These are phyloP conservation scores for Rasamsonia emersonii DNA, from an alignment of 2,329 filamentous ascomycete genomes.

Conservation along the genomic window DNA sequence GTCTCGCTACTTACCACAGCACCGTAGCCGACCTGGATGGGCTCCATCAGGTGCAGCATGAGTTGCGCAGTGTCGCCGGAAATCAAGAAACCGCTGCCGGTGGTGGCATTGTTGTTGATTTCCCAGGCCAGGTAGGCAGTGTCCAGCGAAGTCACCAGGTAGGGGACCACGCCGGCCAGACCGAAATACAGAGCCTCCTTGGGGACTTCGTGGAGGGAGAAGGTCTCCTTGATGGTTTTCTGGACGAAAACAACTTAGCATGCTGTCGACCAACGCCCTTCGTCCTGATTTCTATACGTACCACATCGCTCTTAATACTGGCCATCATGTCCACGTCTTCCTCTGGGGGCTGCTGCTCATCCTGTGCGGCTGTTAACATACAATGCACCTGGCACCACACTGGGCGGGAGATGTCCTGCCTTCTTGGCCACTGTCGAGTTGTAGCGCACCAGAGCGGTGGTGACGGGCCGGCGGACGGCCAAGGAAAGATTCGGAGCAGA, in stretches of 20 bases:
- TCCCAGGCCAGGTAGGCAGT: slow-evolving; percentile 79
- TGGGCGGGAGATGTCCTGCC: too few relatives aligned
- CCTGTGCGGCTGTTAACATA: too few relatives aligned
- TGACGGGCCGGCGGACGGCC: slow-evolving; percentile 36
- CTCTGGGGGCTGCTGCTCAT: slow-evolving; percentile 18
- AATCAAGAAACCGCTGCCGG: slow-evolving; percentile 57
- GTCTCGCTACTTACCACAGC: slow-evolving; percentile 55
- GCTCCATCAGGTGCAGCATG: slow-evolving; percentile 68
- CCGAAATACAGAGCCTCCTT: slow-evolving; percentile 60
- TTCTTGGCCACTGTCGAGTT: slow-evolving; percentile 30
- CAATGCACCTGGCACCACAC: too few relatives aligned
- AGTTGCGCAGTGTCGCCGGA: slow-evolving; percentile 62
- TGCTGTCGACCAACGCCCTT: not conserved
- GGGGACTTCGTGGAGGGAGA: slow-evolving; percentile 57
- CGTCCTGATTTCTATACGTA: slow-evolving; percentile 42
- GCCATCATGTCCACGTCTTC: slow-evolving; percentile 43
- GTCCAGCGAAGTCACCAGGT: slow-evolving; percentile 71
- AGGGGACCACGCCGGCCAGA: slow-evolving; percentile 72
- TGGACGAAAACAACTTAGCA: slow-evolving; percentile 22
- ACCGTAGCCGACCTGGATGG: slow-evolving; percentile 82
- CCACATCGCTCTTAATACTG: slow-evolving; percentile 49
- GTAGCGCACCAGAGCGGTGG: slow-evolving; percentile 42
- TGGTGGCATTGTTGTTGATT: slow-evolving; percentile 58
- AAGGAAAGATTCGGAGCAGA: slow-evolving; percentile 33
- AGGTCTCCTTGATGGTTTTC: slow-evolving; percentile 60